phyloP scores from a whole-genome alignment of 441 rosid genomes.

The Populus hybrid region DNA sequence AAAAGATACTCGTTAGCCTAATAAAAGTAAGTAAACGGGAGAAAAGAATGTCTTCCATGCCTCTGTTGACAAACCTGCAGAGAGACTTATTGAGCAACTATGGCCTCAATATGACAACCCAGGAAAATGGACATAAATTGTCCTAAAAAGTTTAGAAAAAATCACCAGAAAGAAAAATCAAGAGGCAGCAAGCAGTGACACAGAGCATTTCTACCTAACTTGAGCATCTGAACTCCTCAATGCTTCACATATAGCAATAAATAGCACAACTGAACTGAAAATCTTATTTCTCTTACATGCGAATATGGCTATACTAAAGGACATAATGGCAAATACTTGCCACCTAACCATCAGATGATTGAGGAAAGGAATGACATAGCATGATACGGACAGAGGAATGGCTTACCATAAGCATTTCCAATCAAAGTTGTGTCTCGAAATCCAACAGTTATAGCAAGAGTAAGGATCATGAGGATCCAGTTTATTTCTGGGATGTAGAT shows the following conservation, averaged over 20 bases:
- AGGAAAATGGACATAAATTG: background rate
- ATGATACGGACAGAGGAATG: background rate
- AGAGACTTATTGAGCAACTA: background rate
- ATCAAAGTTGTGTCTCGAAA: conserved; percentile 67
- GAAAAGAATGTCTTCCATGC: background rate
- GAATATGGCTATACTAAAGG: background rate
- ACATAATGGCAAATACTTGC: background rate
- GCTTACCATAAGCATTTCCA: conserved; percentile 91
- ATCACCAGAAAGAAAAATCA: background rate
- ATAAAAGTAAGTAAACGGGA: background rate
- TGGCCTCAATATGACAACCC: background rate
- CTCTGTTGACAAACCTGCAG: background rate
- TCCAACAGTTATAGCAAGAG: conserved; percentile 74
- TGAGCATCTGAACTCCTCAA: background rate
- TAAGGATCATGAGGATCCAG: conserved; percentile 90
- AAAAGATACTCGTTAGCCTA: background rate
- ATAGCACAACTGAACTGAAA: background rate
- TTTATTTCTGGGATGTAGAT: conserved; percentile 95
- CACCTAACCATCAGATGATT: background rate
- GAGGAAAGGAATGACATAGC: background rate
- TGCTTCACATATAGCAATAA: background rate
- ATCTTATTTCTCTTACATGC: background rate
- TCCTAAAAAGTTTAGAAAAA: background rate
- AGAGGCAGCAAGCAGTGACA: background rate
- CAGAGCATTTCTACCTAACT: background rate